phyloP scores from a whole-genome alignment of 2,329 filamentous ascomycete species.

The Fusarium haematococcum region DNA sequence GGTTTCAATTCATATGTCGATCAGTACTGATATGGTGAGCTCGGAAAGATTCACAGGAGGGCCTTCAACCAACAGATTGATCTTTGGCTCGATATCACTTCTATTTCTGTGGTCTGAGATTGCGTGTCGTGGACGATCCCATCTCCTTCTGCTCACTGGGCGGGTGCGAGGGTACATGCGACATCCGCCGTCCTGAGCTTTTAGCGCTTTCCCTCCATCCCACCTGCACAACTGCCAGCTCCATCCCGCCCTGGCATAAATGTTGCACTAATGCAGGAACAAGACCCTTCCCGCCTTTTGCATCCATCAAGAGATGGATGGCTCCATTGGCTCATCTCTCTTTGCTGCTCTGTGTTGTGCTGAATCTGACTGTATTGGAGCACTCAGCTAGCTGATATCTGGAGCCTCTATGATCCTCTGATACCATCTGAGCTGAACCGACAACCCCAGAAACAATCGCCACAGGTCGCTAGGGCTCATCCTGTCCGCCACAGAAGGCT shows the following conservation, averaged over 20 bases:
- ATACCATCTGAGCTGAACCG: neutral
- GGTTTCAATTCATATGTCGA: neutral
- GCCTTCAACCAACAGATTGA: neutral
- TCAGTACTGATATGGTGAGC: neutral
- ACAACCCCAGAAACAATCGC: neutral
- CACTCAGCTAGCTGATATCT: neutral
- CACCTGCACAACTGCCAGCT: constrained; percentile 23
- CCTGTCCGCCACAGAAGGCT: neutral
- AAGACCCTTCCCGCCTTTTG: constrained; percentile 32
- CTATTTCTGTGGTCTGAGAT: constrained; percentile 1
- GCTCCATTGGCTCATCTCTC: neutral
- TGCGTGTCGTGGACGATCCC: constrained; percentile 7
- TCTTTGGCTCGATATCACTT: neutral
- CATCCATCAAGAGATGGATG: neutral
- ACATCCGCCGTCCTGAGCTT: neutral
- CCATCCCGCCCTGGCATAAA: constrained; percentile 31
- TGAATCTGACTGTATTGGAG: neutral
- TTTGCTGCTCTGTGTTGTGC: neutral
- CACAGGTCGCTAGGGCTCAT: neutral
- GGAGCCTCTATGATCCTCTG: neutral
- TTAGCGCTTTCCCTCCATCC: neutral
- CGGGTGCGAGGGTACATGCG: neutral
- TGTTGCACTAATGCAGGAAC: constrained; percentile 46
- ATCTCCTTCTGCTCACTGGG: neutral
- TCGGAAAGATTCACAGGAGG: neutral